phyloP scores from a whole-genome alignment of 2,329 filamentous ascomycete genomes.

The Aspergillus nomiae region DNA sequence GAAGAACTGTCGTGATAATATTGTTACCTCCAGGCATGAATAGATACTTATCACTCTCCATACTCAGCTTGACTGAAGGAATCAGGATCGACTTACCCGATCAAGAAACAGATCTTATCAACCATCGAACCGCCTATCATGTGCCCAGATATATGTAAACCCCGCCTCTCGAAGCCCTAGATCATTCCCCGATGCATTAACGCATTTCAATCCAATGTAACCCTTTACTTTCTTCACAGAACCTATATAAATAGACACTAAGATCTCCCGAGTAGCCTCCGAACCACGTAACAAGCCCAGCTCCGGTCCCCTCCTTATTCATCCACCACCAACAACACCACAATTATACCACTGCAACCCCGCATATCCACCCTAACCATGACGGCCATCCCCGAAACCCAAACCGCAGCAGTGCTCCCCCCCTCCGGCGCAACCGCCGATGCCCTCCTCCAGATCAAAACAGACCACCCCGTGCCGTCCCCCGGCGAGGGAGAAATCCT shows the following conservation, averaged over 20 bases:
- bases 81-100: background rate
- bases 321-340: background rate
- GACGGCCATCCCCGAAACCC: conserved; percentile 27
- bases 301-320: background rate
- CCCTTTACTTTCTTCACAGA: background rate
- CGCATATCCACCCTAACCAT: conserved; percentile 1
- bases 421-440: conserved; percentile 21
- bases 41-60: too few species aligned
- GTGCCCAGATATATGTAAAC: background rate
- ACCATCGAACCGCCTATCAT: background rate
- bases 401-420: conserved; percentile 35
- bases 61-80: too few species aligned
- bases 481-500: conserved; percentile 46
- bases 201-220: background rate
- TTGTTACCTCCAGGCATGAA: too few species aligned
- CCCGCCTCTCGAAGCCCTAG: background rate
- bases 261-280: background rate
- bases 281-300: background rate
- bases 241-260: background rate
- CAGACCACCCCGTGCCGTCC: conserved; percentile 35
- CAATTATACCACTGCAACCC: background rate
- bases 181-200: background rate
- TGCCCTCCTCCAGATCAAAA: conserved; percentile 27
- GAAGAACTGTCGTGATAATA: too few species aligned
- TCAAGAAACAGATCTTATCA: background rate